These are phyloP conservation scores for Myxozyma neotropica DNA, from an alignment of 805 yeast species.

Conservation along the genomic window DNA sequence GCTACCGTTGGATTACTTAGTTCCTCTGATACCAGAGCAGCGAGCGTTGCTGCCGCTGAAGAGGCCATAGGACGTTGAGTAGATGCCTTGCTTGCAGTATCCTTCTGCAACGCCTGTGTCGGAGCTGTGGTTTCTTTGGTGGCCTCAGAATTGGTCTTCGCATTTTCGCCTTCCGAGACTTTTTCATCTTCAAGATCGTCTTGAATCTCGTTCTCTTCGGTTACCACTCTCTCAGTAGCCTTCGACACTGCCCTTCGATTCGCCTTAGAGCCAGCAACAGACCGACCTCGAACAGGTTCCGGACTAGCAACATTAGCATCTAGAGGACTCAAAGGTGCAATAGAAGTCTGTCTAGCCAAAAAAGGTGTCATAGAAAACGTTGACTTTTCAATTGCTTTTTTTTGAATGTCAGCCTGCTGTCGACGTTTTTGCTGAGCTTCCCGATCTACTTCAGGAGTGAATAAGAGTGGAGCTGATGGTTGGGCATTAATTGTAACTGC, in stretches of 20 bases:
- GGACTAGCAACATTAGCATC: slow-evolving; percentile 8
- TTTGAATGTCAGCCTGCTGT: not conserved
- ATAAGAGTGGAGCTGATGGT: slow-evolving; percentile 10
- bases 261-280: not conserved
- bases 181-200: not conserved
- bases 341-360: slow-evolving; percentile 13
- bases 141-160: not conserved
- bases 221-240: not conserved
- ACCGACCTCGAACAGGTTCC: not conserved
- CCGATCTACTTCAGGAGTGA: slow-evolving; percentile 21
- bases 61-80: not conserved
- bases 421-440: slow-evolving; percentile 2
- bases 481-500: not conserved
- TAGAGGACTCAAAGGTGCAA: slow-evolving; percentile 19
- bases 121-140: not conserved
- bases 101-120: not conserved
- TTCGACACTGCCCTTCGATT: not conserved
- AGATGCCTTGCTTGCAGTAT: not conserved
- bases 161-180: not conserved
- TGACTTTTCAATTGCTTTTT: slow-evolving; percentile 23
- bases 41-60: slow-evolving; percentile 17
- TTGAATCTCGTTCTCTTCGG: not conserved
- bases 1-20: slow-evolving; percentile 3
- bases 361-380: slow-evolving; percentile 32
- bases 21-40: slow-evolving; percentile 22